A percentile compares a stretch with the other conserved stretches of the same genome.
Conservation (phyloP, 2,329 filamentous ascomycete species). For the Metarhizium guizhouense region DNA sequence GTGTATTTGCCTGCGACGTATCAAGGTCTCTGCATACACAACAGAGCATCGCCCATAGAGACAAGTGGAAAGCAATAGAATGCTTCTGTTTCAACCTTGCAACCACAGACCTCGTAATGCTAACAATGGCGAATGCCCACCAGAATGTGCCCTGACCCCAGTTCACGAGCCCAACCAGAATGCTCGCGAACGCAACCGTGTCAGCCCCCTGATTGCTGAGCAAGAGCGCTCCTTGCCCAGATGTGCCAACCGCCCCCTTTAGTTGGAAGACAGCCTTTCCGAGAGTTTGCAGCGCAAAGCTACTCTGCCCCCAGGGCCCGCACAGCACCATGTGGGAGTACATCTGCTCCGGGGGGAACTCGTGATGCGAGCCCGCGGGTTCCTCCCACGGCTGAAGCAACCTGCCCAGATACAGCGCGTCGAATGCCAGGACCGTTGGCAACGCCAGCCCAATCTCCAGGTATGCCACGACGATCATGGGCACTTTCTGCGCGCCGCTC, state of each 20-base stretch:
- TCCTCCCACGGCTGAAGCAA: conserved; percentile 17
- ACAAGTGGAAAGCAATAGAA: conserved; percentile 15
- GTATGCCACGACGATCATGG: too few relatives aligned
- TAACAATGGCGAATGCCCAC: conserved; percentile 28
- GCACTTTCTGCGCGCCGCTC: too few relatives aligned
- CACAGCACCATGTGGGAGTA: conserved; percentile 12
- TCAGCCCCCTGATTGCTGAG: conserved; percentile 22
- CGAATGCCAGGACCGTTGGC: conserved; percentile 20
- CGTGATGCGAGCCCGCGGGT: background rate
- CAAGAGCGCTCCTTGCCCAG: background rate
- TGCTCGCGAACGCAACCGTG: conserved; percentile 11
- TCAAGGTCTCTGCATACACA: too few relatives aligned
- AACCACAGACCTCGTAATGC: conserved; percentile 17
- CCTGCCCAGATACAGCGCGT: conserved; percentile 23
- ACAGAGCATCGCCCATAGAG: too few relatives aligned
- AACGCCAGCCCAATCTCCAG: conserved; percentile 20
- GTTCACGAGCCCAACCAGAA: conserved; percentile 10
- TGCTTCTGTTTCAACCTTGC: conserved; percentile 9
- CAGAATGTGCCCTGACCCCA: conserved; percentile 32
- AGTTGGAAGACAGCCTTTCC: background rate
- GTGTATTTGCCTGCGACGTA: too few relatives aligned
- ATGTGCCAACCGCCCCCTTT: background rate
- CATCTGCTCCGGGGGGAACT: background rate
- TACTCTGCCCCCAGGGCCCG: conserved; percentile 28
- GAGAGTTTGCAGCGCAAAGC: conserved; percentile 16